phyloP scores from a whole-genome alignment of 116 monocot species.

The Phalaenopsis hybrid region DNA sequence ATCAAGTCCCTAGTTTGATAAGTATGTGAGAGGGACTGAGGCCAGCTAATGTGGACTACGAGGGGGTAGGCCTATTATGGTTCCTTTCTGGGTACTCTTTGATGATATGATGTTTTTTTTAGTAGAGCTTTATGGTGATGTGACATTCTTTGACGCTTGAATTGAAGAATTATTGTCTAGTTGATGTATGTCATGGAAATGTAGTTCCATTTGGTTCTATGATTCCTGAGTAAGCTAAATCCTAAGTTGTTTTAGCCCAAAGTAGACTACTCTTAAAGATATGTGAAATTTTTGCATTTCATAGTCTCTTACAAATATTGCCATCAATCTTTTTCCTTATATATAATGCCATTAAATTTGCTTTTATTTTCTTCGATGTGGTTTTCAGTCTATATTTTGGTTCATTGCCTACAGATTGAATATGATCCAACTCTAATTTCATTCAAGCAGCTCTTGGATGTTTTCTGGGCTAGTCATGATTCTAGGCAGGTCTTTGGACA shows the following conservation, averaged over 20 bases:
- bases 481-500: constrained; percentile 84
- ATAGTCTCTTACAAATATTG: background rate
- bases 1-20: too few relatives aligned
- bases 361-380: background rate
- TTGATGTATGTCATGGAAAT: background rate
- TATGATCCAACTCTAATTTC: constrained; percentile 74
- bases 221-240: background rate
- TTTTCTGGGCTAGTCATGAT: constrained; percentile 94
- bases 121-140: background rate
- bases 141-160: background rate
- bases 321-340: background rate
- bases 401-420: constrained; percentile 44
- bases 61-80: too few relatives aligned
- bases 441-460: constrained; percentile 78
- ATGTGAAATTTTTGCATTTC: background rate
- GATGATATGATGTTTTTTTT: too few relatives aligned
- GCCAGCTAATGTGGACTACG: too few relatives aligned
- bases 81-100: too few relatives aligned
- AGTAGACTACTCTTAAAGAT: background rate
- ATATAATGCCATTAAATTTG: background rate
- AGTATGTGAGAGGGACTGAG: too few relatives aligned
- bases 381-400: background rate
- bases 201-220: background rate
- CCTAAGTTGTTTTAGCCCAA: background rate
- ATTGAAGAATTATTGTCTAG: background rate